These are phyloP conservation scores for Alloteropsis angusta DNA, from an alignment of 202 grass and related monocot genomes.

Conservation along the genomic window DNA sequence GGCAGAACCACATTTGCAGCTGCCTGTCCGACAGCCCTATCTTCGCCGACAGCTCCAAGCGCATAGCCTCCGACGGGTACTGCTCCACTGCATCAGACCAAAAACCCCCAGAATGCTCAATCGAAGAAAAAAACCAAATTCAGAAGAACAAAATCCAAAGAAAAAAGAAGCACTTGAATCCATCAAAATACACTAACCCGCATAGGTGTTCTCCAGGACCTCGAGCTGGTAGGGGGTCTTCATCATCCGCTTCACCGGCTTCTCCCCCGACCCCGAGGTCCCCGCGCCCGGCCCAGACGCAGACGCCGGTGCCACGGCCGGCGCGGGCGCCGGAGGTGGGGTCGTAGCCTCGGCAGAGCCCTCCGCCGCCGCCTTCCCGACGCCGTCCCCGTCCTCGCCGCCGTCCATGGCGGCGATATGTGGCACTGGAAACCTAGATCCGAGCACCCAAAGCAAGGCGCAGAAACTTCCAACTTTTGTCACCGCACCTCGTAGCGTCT, in stretches of 20 bases:
- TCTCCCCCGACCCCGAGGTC: conserved; percentile 38
- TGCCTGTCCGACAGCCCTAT: conserved; percentile 81
- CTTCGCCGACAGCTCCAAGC: conserved; percentile 66
- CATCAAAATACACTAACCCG: conserved; percentile 38
- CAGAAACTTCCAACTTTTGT: conserved; percentile 14
- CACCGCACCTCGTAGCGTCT: conserved; percentile 10
- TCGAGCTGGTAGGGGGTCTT: conserved; percentile 96
- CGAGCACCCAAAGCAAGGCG: conserved; percentile 1
- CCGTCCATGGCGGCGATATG: conserved; percentile 29
- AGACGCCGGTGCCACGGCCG: background rate
- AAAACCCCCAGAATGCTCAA: conserved; percentile 20
- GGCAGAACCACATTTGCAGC: conserved; percentile 99
- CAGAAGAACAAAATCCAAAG: background rate
- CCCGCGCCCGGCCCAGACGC: background rate
- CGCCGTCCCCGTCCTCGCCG: conserved; percentile 30
- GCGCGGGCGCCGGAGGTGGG: background rate
- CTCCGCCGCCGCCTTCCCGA: conserved; percentile 19
- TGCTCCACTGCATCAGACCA: conserved; percentile 59
- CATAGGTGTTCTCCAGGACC: conserved; percentile 82
- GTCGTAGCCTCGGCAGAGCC: background rate
- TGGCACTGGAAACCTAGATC: conserved; percentile 45
- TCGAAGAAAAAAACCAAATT: background rate
- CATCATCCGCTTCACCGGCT: conserved; percentile 80
- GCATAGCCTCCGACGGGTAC: conserved; percentile 71
- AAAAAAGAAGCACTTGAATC: background rate